A percentile compares a stretch with the other conserved stretches of the same genome.
Evolutionary conservation across 2,329 filamentous ascomycete species (phyloP).

Genomic region (Samsoniella hepiali): DNA sequence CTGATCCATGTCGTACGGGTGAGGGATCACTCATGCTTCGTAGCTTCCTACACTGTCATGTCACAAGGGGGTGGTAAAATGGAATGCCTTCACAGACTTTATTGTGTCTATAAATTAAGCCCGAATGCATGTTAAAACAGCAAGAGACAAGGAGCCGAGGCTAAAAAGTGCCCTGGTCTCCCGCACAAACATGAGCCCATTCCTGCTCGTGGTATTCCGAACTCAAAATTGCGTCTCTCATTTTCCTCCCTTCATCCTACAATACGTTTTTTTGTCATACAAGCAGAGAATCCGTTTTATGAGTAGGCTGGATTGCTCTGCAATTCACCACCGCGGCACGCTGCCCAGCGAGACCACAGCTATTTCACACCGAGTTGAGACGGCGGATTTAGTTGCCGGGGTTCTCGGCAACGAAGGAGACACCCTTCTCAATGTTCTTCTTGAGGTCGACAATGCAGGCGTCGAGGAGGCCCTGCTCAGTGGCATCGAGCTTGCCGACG

Average conservation of each 20-base stretch:
- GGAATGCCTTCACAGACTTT: neutral
- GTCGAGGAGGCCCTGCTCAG: constrained; percentile 88
- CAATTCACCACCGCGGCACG: neutral
- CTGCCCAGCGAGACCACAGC: neutral
- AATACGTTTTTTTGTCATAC: constrained; percentile 13
- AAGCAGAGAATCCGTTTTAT: neutral
- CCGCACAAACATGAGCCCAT: constrained; percentile 7
- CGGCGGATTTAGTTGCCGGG: constrained; percentile 43
- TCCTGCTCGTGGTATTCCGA: constrained; percentile 16
- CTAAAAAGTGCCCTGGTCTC: neutral
- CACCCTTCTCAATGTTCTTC: constrained; percentile 95
- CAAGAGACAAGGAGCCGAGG: constrained; percentile 1
- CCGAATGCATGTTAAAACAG: constrained; percentile 15
- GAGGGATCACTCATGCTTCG: neutral
- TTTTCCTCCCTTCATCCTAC: constrained; percentile 15
- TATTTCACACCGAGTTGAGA: neutral
- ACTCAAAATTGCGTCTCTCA: constrained; percentile 15
- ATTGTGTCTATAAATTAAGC: constrained; percentile 4
- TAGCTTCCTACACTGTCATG: too few relatives aligned
- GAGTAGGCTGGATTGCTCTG: neutral
- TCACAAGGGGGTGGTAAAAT: neutral
- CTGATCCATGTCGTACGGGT: too few relatives aligned
- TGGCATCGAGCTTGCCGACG: constrained; percentile 77
- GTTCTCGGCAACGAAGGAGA: constrained; percentile 57
- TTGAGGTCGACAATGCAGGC: constrained; percentile 79